Percentiles rank a stretch among this genome's conserved stretches.
These are phyloP conservation scores for Ogataea haglerorum DNA, from an alignment of 805 yeast species.

Conservation along the genomic window DNA sequence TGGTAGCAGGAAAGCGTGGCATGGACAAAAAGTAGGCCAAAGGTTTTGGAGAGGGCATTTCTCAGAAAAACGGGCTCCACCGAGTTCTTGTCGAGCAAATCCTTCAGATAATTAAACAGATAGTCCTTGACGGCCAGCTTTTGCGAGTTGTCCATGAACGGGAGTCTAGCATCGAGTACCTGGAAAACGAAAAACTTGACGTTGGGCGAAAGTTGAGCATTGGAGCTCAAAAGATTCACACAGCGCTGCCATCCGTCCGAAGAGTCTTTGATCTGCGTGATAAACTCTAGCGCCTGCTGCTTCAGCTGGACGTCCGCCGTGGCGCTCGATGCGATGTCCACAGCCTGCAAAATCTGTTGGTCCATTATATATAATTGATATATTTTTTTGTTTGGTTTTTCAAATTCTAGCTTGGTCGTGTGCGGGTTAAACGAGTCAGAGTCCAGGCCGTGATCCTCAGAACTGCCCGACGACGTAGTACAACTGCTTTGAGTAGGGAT, in stretches of 20 bases:
- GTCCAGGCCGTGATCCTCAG: not conserved
- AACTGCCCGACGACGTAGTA: too few relatives aligned
- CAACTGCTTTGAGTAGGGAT: too few relatives aligned
- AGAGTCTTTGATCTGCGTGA: constrained; percentile 50
- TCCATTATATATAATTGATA: constrained; percentile 27
- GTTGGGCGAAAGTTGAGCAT: constrained; percentile 41
- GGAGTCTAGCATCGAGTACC: constrained; percentile 58
- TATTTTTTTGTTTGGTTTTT: constrained; percentile 11
- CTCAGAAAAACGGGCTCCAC: constrained; percentile 43
- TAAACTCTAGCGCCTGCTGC: constrained; percentile 55
- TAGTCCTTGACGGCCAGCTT: constrained; percentile 43
- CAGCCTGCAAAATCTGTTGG: constrained; percentile 81
- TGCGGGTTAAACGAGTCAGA: not conserved
- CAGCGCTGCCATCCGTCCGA: constrained; percentile 56
- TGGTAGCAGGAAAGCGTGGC: constrained; percentile 49
- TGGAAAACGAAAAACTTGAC: constrained; percentile 67
- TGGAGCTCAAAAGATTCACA: constrained; percentile 41
- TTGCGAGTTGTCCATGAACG: constrained; percentile 43
- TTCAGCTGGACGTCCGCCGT: constrained; percentile 59
- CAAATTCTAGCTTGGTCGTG: constrained; percentile 9
- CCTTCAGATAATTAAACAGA: constrained; percentile 44
- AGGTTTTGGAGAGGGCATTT: constrained; percentile 55
- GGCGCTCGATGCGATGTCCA: constrained; percentile 74
- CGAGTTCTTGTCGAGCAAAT: constrained; percentile 21
- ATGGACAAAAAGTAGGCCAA: constrained; percentile 49